A percentile compares a stretch with the other conserved stretches of the same genome.
These are phyloP conservation scores for Polysphondylium violaceum DNA, from an alignment of 78 protist species.

Conservation along the genomic window DNA sequence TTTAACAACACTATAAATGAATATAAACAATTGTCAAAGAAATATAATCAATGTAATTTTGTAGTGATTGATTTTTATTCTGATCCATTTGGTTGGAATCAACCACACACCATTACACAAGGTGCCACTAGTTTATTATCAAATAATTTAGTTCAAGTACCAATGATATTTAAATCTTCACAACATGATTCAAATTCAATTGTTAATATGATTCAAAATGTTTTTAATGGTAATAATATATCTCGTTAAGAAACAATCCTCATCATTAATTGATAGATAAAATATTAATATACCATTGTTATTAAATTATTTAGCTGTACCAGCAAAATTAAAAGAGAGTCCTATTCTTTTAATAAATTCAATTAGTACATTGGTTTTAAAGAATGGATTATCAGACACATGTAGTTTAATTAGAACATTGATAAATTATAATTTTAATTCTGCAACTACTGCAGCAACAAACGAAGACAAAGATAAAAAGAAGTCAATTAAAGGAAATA, in stretches of 20 bases:
- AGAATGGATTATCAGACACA: constrained; percentile 78
- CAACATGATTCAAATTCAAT: constrained; percentile 26
- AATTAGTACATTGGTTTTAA: constrained; percentile 47
- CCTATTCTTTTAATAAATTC: constrained; percentile 55
- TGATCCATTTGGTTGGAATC: constrained; percentile 66
- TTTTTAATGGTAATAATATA: constrained; percentile 13
- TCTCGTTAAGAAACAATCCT: no score
- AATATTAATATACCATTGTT: not conserved
- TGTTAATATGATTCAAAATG: constrained; percentile 6
- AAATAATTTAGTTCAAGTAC: constrained; percentile 16
- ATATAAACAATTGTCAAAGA: constrained; percentile 48
- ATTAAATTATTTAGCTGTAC: not conserved
- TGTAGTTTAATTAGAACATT: constrained; percentile 67
- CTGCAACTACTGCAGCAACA: not conserved
- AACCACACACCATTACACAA: no score
- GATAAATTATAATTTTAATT: constrained; percentile 39
- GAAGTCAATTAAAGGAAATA: not conserved
- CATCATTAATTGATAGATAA: no score
- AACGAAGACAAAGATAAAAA: not conserved
- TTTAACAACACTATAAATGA: constrained; percentile 15
- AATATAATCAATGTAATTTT: constrained; percentile 63
- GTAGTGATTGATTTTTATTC: constrained; percentile 74
- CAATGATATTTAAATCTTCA: constrained; percentile 45
- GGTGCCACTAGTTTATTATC: no score
- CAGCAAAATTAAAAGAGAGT: constrained; percentile 34